Percentiles rank a stretch among this genome's conserved stretches.
Evolutionary conservation across 306 rosid genomes (phyloP).

Genomic region (Citrullus amarus): DNA sequence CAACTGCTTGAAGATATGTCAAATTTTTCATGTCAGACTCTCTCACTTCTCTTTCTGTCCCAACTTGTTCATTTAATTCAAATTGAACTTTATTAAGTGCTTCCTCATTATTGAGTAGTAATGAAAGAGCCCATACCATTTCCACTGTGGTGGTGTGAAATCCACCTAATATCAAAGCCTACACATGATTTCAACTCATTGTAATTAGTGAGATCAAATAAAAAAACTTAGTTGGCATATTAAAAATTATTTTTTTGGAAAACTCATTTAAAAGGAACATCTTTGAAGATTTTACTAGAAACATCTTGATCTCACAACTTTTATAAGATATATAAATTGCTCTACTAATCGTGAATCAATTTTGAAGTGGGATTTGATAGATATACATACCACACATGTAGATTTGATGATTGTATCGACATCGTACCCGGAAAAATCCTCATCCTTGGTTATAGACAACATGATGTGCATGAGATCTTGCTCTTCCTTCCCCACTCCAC

Average conservation of each 20-base stretch:
- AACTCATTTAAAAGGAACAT: background rate
- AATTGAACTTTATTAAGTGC: background rate
- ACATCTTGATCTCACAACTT: no score
- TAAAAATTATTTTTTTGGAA: no score
- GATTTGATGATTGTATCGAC: background rate
- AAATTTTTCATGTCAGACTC: constrained; percentile 16
- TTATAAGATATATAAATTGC: no score
- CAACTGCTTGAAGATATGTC: constrained; percentile 14
- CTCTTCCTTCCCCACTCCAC: background rate
- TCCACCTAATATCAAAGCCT: constrained; percentile 2
- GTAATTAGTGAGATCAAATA: no score
- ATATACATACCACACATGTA: background rate
- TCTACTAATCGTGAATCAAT: no score
- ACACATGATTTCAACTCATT: background rate
- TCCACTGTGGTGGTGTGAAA: background rate
- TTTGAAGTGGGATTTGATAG: no score
- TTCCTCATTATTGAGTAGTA: background rate
- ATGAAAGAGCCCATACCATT: constrained; percentile 7
- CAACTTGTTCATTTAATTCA: constrained; percentile 7
- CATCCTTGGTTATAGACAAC: background rate
- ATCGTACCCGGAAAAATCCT: background rate
- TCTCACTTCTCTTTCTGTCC: constrained; percentile 7
- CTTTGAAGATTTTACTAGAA: no score
- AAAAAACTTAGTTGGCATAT: no score
- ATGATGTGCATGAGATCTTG: background rate